Evolutionary conservation across 306 rosid genomes (phyloP), one percentile per base, ranked within the genome.

Genomic region (Cicer yamashitae): DNA sequence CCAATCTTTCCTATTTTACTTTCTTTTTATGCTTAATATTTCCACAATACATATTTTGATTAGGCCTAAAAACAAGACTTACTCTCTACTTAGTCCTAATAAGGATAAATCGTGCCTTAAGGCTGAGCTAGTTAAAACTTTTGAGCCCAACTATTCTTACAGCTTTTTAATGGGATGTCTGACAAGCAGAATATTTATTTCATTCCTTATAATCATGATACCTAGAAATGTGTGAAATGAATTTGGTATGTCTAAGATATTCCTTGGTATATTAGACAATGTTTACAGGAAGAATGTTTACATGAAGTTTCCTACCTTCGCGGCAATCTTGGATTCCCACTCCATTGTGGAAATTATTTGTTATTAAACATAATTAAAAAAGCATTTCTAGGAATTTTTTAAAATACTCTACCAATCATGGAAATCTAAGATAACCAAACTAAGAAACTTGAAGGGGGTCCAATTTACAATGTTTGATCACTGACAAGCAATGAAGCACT

Each of bases 51-150:
- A 57, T 25, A 25, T 12, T 51, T 51, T 66, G 17, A 46, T 67
- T 62, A 58, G 37, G 77, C 57, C 67, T 52, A 60, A 57, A 80
- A 75, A 80, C 76, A 45, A 54, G 11, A 67, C 10, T 15, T 34
- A 9, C 64, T 54, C 38, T 56, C 71, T 45, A 20, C 63, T 62
- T 64, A 38, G 51, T 54, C 64, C 7, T 12, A 43, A 44, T 51
- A 67, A 62, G 34, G 53, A 7, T 60, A 43, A 67, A 68, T 12
- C 53, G 44, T 22, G 39, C 5, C 53, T 18, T 8, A 52, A 58
- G 76, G 69, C n/a, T 59, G 1, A 4, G 59, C 57, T 63, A 17
- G 41, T 58, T 58, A 30, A 22, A 59, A 10, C 34, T n/a, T 54
- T 48, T 17, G 73, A 6, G 15, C 0, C 7, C 71, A 6, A 15